phyloP scores from a whole-genome alignment of 305 asterid genomes.

The Fraxinus platypoda region DNA sequence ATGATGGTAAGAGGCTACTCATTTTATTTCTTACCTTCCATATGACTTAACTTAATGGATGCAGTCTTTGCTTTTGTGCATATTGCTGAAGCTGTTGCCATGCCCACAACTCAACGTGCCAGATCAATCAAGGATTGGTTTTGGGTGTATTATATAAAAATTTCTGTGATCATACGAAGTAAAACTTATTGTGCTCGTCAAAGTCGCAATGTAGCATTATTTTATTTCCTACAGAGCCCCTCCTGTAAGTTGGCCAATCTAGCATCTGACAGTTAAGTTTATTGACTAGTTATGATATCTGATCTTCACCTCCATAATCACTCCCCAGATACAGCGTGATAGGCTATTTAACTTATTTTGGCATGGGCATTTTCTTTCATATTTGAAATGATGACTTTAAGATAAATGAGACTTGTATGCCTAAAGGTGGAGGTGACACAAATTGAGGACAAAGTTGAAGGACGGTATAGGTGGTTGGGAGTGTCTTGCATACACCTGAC shows the following conservation, averaged over 20 bases:
- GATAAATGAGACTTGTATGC: not conserved
- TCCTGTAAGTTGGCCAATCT: not conserved
- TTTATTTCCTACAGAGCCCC: not conserved
- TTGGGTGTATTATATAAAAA: not conserved
- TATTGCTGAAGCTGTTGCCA: not conserved
- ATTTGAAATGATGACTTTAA: not conserved
- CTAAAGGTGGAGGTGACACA: not conserved
- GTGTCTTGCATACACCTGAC: not conserved
- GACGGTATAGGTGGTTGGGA: not conserved
- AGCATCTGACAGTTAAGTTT: not conserved
- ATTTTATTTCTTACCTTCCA: conserved; percentile 5
- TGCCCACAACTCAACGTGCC: not conserved
- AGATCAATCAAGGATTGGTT: not conserved
- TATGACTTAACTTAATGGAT: not conserved
- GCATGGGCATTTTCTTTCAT: not conserved
- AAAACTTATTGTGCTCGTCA: not conserved
- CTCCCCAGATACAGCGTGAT: not conserved
- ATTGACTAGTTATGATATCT: not conserved
- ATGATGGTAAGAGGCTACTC: conserved; percentile 58
- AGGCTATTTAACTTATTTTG: not conserved
- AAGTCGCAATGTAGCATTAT: not conserved
- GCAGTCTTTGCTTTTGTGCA: not conserved
- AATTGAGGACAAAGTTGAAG: not conserved
- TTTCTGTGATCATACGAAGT: not conserved
- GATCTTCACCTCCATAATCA: not conserved